These are phyloP conservation scores for Lactarius trivialis DNA, from an alignment of 768 basidiomycete genomes.

Conservation along the genomic window DNA sequence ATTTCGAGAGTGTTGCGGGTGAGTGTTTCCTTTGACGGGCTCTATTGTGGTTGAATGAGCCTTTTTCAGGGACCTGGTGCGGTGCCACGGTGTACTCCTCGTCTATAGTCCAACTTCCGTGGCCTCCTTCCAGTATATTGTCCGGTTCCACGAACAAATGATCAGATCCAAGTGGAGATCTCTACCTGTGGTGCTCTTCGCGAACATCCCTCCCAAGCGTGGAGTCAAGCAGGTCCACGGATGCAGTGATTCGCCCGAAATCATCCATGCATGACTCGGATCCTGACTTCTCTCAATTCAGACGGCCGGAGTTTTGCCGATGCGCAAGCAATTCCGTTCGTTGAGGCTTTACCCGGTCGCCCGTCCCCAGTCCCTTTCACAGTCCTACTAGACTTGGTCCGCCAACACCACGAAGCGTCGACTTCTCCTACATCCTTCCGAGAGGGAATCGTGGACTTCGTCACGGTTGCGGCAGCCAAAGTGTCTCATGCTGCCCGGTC, in stretches of 20 bases:
- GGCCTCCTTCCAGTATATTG: constrained; percentile 6
- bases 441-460: constrained; percentile 9
- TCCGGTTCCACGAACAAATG: constrained; percentile 9
- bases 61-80: constrained; percentile 12
- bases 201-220: neutral
- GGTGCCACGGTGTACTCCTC: constrained; percentile 12
- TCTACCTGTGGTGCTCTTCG: constrained; percentile 14
- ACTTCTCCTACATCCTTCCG: neutral
- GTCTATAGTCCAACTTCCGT: constrained; percentile 6
- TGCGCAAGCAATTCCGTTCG: constrained; percentile 1
- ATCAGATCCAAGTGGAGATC: constrained; percentile 13
- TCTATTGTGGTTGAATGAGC: neutral
- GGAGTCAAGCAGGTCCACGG: neutral
- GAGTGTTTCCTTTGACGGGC: neutral
- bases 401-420: constrained; percentile 1
- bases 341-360: constrained; percentile 1
- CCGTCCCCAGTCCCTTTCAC: constrained; percentile 2
- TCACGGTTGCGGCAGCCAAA: constrained; percentile 16
- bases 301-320: constrained; percentile 6
- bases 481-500: constrained; percentile 2
- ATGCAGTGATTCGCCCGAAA: neutral
- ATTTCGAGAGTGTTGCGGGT: constrained; percentile 18
- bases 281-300: neutral
- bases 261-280: neutral
- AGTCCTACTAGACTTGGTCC: constrained; percentile 4